These are phyloP conservation scores for Dianthus caryophyllus DNA, from an alignment of 148 eudicot species.

Conservation along the genomic window DNA sequence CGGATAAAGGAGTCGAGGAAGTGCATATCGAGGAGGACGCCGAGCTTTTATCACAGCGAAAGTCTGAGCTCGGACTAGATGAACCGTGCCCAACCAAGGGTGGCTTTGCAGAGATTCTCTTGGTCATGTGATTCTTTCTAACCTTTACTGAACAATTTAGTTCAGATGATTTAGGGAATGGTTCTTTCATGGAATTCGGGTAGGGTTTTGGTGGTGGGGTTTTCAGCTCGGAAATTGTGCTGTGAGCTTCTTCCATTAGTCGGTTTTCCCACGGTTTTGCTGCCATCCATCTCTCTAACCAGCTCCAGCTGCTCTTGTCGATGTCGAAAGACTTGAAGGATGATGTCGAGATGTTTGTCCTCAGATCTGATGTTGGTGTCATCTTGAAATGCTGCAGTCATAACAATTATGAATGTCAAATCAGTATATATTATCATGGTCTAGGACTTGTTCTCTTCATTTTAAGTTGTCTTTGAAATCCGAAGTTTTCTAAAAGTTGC, in stretches of 20 bases:
- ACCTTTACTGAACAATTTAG: slow-evolving; percentile 46
- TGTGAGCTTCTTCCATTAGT: slow-evolving; percentile 63
- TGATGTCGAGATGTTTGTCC: slow-evolving; percentile 34
- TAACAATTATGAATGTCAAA: not conserved
- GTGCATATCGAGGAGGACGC: slow-evolving; percentile 87
- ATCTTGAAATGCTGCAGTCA: slow-evolving; percentile 50
- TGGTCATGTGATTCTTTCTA: slow-evolving; percentile 63
- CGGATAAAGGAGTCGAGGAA: slow-evolving; percentile 67
- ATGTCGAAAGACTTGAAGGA: slow-evolving; percentile 40
- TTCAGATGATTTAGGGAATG: slow-evolving; percentile 46
- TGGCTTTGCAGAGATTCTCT: slow-evolving; percentile 71
- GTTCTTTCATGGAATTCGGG: slow-evolving; percentile 21
- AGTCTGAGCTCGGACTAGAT: slow-evolving; percentile 85
- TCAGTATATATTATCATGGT: not conserved
- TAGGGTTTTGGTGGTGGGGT: slow-evolving; percentile 52
- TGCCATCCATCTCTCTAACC: slow-evolving; percentile 98
- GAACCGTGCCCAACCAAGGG: slow-evolving; percentile 49
- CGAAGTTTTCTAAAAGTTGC: too few relatives aligned
- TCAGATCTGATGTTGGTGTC: slow-evolving; percentile 35
- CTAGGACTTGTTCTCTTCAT: too few relatives aligned
- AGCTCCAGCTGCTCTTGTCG: slow-evolving; percentile 78
- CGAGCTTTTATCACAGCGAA: slow-evolving; percentile 67
- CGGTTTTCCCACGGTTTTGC: slow-evolving; percentile 95
- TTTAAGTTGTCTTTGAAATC: too few relatives aligned
- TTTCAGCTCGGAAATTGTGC: slow-evolving; percentile 33